Evolutionary conservation across 495 filamentous ascomycete species (phyloP).

Genomic region (Neurospora intermedia): DNA sequence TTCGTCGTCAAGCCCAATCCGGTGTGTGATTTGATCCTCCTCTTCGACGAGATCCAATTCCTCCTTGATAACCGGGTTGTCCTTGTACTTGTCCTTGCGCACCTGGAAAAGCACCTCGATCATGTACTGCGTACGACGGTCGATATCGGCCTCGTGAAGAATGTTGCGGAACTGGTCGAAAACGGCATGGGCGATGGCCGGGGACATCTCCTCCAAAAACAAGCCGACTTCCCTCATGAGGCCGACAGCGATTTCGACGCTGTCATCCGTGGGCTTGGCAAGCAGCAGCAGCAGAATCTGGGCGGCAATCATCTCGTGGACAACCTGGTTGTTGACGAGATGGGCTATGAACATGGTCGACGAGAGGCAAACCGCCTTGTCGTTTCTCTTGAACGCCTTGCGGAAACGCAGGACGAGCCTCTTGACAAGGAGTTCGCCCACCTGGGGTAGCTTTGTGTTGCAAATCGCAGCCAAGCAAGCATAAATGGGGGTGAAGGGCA

Average conservation of each 20-base stretch:
- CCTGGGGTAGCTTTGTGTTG: slow-evolving; percentile 92
- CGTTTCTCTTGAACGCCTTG: slow-evolving; percentile 92
- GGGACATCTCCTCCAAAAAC: slow-evolving; percentile 88
- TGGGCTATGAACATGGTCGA: slow-evolving; percentile 92
- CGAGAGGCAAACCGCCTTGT: slow-evolving; percentile 87
- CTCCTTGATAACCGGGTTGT: slow-evolving; percentile 80
- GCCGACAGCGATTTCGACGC: slow-evolving; percentile 93
- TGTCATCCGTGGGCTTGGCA: slow-evolving; percentile 92
- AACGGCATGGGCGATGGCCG: slow-evolving; percentile 71
- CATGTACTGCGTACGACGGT: slow-evolving; percentile 96
- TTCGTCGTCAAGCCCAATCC: slow-evolving; percentile 64
- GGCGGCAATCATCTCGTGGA: slow-evolving; percentile 83
- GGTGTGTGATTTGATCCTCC: slow-evolving; percentile 94
- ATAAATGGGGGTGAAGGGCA: slow-evolving; percentile 92
- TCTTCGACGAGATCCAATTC: slow-evolving; percentile 94
- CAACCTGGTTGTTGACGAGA: slow-evolving; percentile 88
- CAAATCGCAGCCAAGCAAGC: slow-evolving; percentile 92
- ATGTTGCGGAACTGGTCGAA: slow-evolving; percentile 95
- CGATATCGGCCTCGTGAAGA: slow-evolving; percentile 88
- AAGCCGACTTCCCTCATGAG: slow-evolving; percentile 84
- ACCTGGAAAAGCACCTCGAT: slow-evolving; percentile 97
- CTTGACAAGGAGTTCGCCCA: slow-evolving; percentile 82
- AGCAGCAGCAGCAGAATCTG: slow-evolving; percentile 84
- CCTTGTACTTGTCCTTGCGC: slow-evolving; percentile 91
- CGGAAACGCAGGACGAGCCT: slow-evolving; percentile 85